A percentile compares a stretch with the other conserved stretches of the same genome.
Evolutionary conservation across 2,329 filamentous ascomycete genomes (phyloP).

Genomic region (Ceratocystis destructans): DNA sequence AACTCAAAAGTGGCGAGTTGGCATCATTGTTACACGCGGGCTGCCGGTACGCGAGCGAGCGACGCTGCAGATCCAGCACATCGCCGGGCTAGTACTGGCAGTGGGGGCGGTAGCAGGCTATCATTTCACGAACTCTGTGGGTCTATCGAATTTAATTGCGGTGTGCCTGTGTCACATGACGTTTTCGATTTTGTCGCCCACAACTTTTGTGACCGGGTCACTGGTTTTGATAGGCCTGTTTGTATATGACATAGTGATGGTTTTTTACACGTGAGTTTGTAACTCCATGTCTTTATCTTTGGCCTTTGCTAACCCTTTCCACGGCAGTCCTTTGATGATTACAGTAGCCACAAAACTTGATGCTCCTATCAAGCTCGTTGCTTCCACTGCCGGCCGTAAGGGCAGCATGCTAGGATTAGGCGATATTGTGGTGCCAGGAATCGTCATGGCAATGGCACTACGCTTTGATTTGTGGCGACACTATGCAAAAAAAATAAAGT

Average conservation of each 20-base stretch:
- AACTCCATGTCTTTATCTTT: neutral
- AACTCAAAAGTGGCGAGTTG: conserved; percentile 38
- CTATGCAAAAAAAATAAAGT: conserved; percentile 55
- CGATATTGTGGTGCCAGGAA: conserved; percentile 86
- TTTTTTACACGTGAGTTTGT: conserved; percentile 59
- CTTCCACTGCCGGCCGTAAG: conserved; percentile 52
- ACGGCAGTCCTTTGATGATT: conserved; percentile 58
- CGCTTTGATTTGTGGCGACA: conserved; percentile 82
- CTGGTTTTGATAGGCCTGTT: conserved; percentile 68
- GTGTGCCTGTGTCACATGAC: conserved; percentile 77
- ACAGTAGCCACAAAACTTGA: conserved; percentile 81
- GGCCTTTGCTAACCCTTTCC: conserved; percentile 20
- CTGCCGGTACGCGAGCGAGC: conserved; percentile 31
- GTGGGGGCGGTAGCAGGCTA: conserved; percentile 46
- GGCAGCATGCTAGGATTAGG: conserved; percentile 76
- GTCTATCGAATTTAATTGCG: conserved; percentile 72
- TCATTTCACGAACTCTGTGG: conserved; percentile 44
- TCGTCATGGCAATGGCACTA: conserved; percentile 75
- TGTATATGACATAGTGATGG: conserved; percentile 89
- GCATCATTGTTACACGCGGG: conserved; percentile 38
- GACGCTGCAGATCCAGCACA: conserved; percentile 41
- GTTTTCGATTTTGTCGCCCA: conserved; percentile 74
- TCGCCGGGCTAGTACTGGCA: conserved; percentile 42
- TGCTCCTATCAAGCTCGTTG: conserved; percentile 83
- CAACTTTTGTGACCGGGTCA: conserved; percentile 70